Base-by-base conservation (phyloP, 768 basidiomycete species). In the Leccinum olivaceopallidum region DNA sequence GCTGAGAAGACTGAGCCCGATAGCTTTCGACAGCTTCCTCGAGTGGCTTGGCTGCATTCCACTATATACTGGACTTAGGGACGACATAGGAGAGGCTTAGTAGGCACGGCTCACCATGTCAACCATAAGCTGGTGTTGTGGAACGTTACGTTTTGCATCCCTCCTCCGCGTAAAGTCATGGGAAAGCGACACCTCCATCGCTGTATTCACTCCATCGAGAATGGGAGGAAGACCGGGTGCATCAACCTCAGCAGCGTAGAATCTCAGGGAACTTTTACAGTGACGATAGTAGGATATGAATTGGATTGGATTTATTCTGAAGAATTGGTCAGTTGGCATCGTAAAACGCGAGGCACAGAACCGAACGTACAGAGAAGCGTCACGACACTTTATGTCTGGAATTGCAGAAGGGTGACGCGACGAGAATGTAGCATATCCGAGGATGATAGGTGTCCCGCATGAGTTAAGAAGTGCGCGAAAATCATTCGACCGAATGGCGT, bases 211-310 rank as follows among this genome's bases (percentile, higher is more conserved):
- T 53, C 60, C 65, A 56, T 57, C 37, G 50, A 48, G 69, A 13
- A 56, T 10, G 12, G 24, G 72, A 55, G 58, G n/a, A 13, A 42
- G 34, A 66, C 73, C 63, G 42, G 74, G 69, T 13, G 67, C 60
- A 10, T 78, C 68, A 5, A 74, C 70, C 53, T 80, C 76, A 22
- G 89, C 70, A 0, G 84, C 73, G 65, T 92, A 87, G 63, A 88
- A 90, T n/a, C 88, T 81, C 60, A 90, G 75, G 5, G 85, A 83
- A 6, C 74, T 71, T 18, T 77, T 72, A n/a, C 78, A 69, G 42
- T 88, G 87, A 13, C 83, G 81, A 50, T 73, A 70, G 67, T 88
- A 90, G 55, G 79, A 76, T 42, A 87, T 76, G 39, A 83, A 59
- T 59, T 69, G 62, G 65, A 68, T 53, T 14, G 73, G 65, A 16